These are phyloP conservation scores for Sporothrix brasiliensis DNA, from an alignment of 2,329 filamentous ascomycete genomes.

Conservation along the genomic window DNA sequence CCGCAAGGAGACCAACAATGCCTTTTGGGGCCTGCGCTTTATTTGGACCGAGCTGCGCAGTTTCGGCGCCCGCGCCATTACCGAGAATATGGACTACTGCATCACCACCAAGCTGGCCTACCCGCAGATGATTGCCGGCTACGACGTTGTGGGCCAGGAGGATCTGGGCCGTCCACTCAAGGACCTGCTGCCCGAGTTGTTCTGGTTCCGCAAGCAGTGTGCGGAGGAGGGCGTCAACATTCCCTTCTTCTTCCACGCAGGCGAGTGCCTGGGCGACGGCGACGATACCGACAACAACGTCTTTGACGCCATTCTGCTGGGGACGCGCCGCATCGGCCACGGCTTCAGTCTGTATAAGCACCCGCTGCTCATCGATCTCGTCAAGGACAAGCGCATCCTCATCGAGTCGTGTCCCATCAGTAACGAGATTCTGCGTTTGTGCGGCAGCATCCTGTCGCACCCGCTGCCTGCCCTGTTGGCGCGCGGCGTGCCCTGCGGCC, in stretches of 20 bases:
- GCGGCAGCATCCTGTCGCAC: conserved; percentile 39
- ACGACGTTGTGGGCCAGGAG: conserved; percentile 88
- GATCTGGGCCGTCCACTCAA: conserved; percentile 74
- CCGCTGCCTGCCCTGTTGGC: conserved; percentile 82
- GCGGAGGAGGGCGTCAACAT: conserved; percentile 75
- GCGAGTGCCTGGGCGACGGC: conserved; percentile 78
- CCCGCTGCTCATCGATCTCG: conserved; percentile 82
- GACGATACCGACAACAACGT: conserved; percentile 77
- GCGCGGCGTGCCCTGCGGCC: conserved; percentile 77
- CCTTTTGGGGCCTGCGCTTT: conserved; percentile 81
- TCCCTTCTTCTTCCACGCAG: conserved; percentile 95
- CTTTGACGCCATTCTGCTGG: conserved; percentile 85
- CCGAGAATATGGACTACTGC: conserved; percentile 84
- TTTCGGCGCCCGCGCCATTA: conserved; percentile 65
- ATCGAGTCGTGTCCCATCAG: conserved; percentile 90
- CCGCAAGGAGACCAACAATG: conserved; percentile 58
- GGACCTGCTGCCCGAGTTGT: conserved; percentile 79
- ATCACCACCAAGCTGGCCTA: conserved; percentile 78
- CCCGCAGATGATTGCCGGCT: conserved; percentile 80
- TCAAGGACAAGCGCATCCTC: conserved; percentile 84
- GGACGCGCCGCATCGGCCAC: conserved; percentile 86
- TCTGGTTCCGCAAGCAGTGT: conserved; percentile 92
- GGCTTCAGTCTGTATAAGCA: conserved; percentile 89
- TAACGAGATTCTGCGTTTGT: conserved; percentile 63
- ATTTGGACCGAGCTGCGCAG: conserved; percentile 80